phyloP scores from a whole-genome alignment of 2,329 filamentous ascomycete species.

The Lachnum nothofagi region DNA sequence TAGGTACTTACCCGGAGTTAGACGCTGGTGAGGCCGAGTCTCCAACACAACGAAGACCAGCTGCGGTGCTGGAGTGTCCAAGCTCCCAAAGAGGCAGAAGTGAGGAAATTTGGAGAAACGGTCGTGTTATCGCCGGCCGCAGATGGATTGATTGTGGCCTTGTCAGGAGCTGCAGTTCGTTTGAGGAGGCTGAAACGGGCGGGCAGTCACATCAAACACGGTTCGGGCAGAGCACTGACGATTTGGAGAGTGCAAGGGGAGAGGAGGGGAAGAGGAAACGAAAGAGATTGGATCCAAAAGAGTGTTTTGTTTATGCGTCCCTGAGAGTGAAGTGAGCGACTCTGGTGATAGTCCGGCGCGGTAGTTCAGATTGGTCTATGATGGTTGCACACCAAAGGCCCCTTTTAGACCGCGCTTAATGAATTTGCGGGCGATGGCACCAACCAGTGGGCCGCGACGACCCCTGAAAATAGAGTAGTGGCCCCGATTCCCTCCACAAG shows the following conservation, averaged over 20 bases:
- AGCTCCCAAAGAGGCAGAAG: background rate
- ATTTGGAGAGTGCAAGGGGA: too few species aligned
- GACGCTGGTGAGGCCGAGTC: background rate
- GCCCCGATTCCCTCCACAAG: too few species aligned
- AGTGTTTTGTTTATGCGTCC: slow-evolving; percentile 4
- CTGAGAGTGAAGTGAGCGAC: too few species aligned
- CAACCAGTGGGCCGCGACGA: too few species aligned
- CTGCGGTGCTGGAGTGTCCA: background rate
- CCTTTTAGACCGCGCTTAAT: too few species aligned
- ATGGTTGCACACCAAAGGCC: too few species aligned
- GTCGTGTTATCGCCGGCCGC: slow-evolving; percentile 25
- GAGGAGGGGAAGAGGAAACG: too few species aligned
- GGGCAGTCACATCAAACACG: slow-evolving; percentile 20
- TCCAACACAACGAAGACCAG: background rate
- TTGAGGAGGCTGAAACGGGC: slow-evolving; percentile 21
- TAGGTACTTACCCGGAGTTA: slow-evolving; percentile 15
- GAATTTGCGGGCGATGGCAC: too few species aligned
- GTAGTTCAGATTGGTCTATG: too few species aligned
- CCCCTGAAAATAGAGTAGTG: too few species aligned
- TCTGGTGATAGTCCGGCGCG: too few species aligned
- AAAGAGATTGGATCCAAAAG: background rate
- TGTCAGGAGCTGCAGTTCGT: background rate
- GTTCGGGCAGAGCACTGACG: slow-evolving; percentile 7
- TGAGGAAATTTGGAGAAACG: slow-evolving; percentile 15
- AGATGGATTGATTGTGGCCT: background rate